Conservation (phyloP, 106 monocot species). For the Hemerocallis citrina region DNA sequence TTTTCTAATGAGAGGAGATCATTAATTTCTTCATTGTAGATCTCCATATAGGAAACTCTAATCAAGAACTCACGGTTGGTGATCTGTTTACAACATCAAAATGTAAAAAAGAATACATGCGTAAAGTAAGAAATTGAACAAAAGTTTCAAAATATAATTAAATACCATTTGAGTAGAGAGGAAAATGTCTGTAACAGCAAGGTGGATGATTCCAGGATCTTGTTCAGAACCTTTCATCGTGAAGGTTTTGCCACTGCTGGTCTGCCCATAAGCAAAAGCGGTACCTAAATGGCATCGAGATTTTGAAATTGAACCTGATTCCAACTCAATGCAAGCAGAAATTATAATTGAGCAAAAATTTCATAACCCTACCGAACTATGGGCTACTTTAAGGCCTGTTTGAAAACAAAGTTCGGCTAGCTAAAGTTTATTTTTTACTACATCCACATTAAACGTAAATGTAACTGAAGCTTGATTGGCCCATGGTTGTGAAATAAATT, state of each 20-base stretch:
- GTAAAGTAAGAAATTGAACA: slow-evolving; percentile 7
- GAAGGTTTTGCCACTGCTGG: slow-evolving; percentile 95
- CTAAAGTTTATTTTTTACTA: too few relatives aligned
- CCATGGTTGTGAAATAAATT: too few relatives aligned
- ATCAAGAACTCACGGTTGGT: slow-evolving; percentile 78
- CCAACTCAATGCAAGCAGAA: neutral
- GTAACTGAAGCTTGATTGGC: too few relatives aligned
- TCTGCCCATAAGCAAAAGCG: slow-evolving; percentile 97
- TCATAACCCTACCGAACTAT: neutral
- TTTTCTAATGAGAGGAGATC: slow-evolving; percentile 61
- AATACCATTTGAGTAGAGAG: slow-evolving; percentile 40
- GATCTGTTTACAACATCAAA: slow-evolving; percentile 18
- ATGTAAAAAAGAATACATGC: neutral
- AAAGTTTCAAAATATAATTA: neutral
- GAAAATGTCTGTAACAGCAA: slow-evolving; percentile 74
- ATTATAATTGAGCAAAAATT: neutral
- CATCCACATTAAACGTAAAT: too few relatives aligned
- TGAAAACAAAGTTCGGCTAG: too few relatives aligned
- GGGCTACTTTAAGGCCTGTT: neutral
- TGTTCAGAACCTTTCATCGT: slow-evolving; percentile 85
- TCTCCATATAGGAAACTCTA: slow-evolving; percentile 97
- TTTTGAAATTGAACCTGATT: neutral
- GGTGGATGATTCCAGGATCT: slow-evolving; percentile 74
- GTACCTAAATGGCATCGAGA: slow-evolving; percentile 37
- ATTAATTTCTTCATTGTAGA: slow-evolving; percentile 98